Conservation (phyloP, 495 filamentous ascomycete species). For the Sphaerosporella brunnea region DNA sequence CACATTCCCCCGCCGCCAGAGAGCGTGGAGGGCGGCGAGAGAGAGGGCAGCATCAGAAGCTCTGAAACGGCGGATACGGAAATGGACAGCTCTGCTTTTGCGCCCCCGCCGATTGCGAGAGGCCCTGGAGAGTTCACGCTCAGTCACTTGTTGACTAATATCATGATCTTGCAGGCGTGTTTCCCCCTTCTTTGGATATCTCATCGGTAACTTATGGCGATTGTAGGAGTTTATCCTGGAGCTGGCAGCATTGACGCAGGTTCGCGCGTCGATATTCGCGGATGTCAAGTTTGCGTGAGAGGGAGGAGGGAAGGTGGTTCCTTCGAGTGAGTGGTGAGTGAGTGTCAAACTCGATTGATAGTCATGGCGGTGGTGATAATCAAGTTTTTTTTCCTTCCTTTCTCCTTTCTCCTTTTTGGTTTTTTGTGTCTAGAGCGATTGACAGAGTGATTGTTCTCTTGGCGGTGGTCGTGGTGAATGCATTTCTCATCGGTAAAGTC, state of each 20-base stretch:
- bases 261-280: conserved; percentile 66
- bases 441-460: too few species aligned
- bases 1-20: conserved; percentile 24
- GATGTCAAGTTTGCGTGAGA: conserved; percentile 50
- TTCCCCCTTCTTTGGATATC: neutral
- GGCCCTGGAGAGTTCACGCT: conserved; percentile 41
- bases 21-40: conserved; percentile 17
- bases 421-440: too few species aligned
- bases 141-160: conserved; percentile 72
- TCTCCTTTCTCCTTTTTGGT: too few species aligned
- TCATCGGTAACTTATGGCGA: too few species aligned
- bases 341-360: too few species aligned
- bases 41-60: conserved; percentile 22
- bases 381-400: too few species aligned
- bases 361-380: too few species aligned
- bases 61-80: neutral
- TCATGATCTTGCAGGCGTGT: conserved; percentile 42
- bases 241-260: conserved; percentile 69
- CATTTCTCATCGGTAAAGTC: too few species aligned
- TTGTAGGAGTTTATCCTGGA: conserved; percentile 74
- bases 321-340: conserved; percentile 2
- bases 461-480: too few species aligned
- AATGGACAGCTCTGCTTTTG: neutral
- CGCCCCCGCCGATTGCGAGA: conserved; percentile 1
- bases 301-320: too few species aligned